Evolutionary conservation across 768 basidiomycete species (phyloP), one percentile per base, ranked within the genome.

Genomic region (Paxillus ammoniavirescens): DNA sequence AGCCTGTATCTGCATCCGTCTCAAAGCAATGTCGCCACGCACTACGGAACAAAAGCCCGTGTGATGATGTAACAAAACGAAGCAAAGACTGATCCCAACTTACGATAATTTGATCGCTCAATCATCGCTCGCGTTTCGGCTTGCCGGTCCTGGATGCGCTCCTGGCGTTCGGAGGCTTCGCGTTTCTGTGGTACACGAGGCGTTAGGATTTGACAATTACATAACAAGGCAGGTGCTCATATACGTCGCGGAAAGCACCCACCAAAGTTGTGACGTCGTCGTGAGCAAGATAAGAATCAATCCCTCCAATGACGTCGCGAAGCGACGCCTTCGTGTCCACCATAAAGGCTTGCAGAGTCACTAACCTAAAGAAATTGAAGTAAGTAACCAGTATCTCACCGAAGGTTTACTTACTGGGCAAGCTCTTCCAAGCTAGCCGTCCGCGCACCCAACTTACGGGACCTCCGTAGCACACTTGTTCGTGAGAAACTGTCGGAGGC

Each of bases 351-450:
- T 84, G 83, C 21, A 83, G 60, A 45, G 73, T 78, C 33, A 76
- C 77, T 26, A 86, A 68, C 62, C 86, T 87, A 51, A 35, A 45
- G 47, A 26, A 47, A 17, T 8, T 42, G 33, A 58, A 52, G 54
- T 49, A 47, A 48, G 23, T 26, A 33, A 35, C 12, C 13, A 28
- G 35, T 54, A 36, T 5, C 13, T 44, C 30, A 45, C n/a, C 44
- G 37, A 28, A 55, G 47, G 35, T 50, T 26, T 30, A 69, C 83
- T 55, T 55, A 92, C 91, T 83, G 84, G 62, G 85, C 79, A 18
- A 93, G 73, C 56, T 89, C 87, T 53, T 89, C 84, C 76, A 79
- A 85, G 10, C 69, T 75, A 9, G 84, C 81, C 4, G 83, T 87
- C 61, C 74, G 80, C 35, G 62, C 60, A 41, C 50, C 59, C 55